Conservation (phyloP, 176 grass and related monocot genomes). For the Lolium perenne region DNA sequence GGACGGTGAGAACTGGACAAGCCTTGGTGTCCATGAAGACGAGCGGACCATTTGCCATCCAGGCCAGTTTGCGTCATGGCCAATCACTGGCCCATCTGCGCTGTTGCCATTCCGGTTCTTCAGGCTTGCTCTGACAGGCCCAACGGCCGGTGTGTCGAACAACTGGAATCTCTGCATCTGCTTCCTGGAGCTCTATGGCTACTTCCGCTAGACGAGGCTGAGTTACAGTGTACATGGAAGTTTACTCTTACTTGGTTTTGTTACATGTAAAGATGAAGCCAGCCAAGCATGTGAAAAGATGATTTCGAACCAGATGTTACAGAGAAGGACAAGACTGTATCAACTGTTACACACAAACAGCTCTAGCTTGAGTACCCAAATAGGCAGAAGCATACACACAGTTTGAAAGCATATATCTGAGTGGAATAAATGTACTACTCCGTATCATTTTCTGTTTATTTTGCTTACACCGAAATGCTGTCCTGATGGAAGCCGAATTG, state of each 20-base stretch:
- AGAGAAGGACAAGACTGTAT: background rate
- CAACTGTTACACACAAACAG: slow-evolving; percentile 21
- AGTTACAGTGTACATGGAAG: background rate
- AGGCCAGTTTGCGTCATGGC: slow-evolving; percentile 87
- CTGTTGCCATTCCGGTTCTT: slow-evolving; percentile 92
- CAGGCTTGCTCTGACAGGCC: slow-evolving; percentile 61
- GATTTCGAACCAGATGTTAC: background rate
- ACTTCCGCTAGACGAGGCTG: slow-evolving; percentile 59
- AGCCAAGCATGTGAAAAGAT: background rate
- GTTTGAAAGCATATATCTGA: background rate
- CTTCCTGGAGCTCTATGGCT: slow-evolving; percentile 92
- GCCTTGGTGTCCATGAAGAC: slow-evolving; percentile 64
- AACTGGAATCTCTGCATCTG: slow-evolving; percentile 87
- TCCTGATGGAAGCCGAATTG: background rate
- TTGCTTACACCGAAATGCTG: background rate
- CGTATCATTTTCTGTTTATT: background rate
- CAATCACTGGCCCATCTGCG: slow-evolving; percentile 55
- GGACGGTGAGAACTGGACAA: slow-evolving; percentile 79
- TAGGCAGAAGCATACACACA: slow-evolving; percentile 19
- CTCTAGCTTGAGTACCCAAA: background rate
- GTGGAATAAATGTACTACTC: background rate
- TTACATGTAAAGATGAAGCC: background rate
- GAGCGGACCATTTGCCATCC: slow-evolving; percentile 76
- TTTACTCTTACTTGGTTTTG: background rate
- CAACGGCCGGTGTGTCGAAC: slow-evolving; percentile 38